phyloP scores from a whole-genome alignment of 805 yeast genomes.

The Priceomyces haplophilus region DNA sequence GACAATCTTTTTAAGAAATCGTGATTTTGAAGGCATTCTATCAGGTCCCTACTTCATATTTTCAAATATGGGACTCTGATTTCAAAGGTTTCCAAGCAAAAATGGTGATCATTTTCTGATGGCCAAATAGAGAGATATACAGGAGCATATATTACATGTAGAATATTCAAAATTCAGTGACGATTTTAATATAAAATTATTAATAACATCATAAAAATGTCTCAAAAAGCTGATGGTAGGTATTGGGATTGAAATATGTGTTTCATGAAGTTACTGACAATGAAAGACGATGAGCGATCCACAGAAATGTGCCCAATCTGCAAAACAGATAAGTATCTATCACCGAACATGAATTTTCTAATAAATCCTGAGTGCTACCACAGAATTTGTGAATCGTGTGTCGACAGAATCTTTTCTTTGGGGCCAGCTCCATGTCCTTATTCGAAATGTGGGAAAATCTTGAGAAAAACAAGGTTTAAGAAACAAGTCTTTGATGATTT shows the following conservation, averaged over 20 bases:
- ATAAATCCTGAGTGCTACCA: conserved; percentile 98
- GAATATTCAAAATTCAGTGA: too few species aligned
- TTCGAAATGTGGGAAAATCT: conserved; percentile 80
- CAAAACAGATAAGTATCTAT: conserved; percentile 88
- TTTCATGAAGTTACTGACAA: conserved; percentile 7
- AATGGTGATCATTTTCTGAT: too few species aligned
- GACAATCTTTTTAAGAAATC: conserved; percentile 15
- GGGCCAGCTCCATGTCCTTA: conserved; percentile 99
- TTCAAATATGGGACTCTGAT: too few species aligned
- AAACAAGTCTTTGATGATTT: conserved; percentile 91
- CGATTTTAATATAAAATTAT: not conserved
- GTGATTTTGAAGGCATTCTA: not conserved
- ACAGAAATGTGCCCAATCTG: conserved; percentile 96
- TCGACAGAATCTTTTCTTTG: conserved; percentile 85
- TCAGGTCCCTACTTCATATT: too few species aligned
- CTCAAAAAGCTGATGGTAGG: conserved; percentile 13
- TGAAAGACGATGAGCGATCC: conserved; percentile 42
- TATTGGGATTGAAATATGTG: too few species aligned
- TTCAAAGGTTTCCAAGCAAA: too few species aligned
- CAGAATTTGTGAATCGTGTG: conserved; percentile 95
- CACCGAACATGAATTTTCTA: conserved; percentile 88
- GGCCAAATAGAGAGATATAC: too few species aligned
- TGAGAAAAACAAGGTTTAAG: conserved; percentile 87
- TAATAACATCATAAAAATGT: not conserved
- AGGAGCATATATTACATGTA: too few species aligned